Conservation (phyloP, 2,329 filamentous ascomycete genomes). For the Chaetomiaceae sp. region DNA sequence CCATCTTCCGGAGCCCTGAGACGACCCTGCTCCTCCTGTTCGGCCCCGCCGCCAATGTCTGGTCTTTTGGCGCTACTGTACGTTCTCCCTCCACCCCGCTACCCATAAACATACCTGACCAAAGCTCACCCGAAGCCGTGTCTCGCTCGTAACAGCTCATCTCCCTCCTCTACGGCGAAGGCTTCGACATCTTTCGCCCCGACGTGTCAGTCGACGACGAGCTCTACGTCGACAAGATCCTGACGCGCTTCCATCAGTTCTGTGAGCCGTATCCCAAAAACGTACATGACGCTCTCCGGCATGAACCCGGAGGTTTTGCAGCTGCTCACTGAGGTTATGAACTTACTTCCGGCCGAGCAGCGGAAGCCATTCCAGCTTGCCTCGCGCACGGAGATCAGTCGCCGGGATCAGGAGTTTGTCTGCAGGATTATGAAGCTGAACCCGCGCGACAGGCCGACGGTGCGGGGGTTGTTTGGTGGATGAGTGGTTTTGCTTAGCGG, state of each 20-base stretch:
- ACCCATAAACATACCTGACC: too few relatives aligned
- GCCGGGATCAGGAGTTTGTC: neutral
- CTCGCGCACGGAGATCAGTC: neutral
- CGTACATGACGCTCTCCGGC: neutral
- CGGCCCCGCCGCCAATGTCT: neutral
- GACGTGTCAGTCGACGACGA: neutral
- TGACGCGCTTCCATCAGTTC: neutral
- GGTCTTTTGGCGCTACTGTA: slow-evolving; percentile 1
- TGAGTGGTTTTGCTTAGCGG: neutral
- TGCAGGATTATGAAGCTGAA: neutral
- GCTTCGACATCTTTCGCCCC: neutral
- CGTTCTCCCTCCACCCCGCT: too few relatives aligned
- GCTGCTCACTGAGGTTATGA: neutral
- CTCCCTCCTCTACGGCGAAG: neutral
- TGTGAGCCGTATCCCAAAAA: neutral
- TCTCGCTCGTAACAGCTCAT: neutral
- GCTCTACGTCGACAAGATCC: neutral
- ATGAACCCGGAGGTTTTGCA: neutral
- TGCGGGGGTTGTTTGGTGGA: neutral
- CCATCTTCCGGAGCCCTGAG: slow-evolving; percentile 2
- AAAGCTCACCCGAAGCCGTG: too few relatives aligned
- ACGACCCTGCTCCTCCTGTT: slow-evolving; percentile 2
- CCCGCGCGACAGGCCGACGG: neutral
- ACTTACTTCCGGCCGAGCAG: neutral
- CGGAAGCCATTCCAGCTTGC: neutral